Percentiles rank a stretch among this genome's conserved stretches.
phyloP scores from a whole-genome alignment of 495 filamentous ascomycete genomes.

The Xylaria palmicola region DNA sequence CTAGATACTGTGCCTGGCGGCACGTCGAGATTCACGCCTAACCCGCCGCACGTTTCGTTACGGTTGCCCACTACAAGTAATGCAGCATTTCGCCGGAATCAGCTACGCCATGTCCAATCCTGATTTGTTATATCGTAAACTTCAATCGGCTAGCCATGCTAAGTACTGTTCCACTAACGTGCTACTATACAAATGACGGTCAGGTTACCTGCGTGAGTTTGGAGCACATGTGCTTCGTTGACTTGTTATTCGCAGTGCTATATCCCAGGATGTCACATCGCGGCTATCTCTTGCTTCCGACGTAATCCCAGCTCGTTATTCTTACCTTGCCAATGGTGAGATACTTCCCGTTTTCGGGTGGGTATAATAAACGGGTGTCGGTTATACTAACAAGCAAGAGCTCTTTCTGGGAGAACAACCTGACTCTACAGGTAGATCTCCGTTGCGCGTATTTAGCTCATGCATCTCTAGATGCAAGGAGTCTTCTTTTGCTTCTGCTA shows the following conservation, averaged over 20 bases:
- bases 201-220: constrained; percentile 8
- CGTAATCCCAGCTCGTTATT: background rate
- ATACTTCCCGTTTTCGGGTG: background rate
- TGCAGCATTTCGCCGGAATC: background rate
- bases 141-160: background rate
- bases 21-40: background rate
- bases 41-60: background rate
- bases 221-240: constrained; percentile 12
- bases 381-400: background rate
- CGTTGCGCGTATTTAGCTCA: background rate
- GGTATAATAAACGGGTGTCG: background rate
- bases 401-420: background rate
- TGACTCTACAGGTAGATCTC: background rate
- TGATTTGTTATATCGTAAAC: background rate
- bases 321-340: background rate
- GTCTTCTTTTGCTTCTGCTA: background rate
- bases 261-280: constrained; percentile 5
- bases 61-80: background rate
- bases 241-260: constrained; percentile 3
- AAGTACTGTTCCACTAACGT: background rate
- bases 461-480: constrained; percentile 8
- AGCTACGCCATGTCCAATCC: background rate
- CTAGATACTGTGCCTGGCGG: background rate
- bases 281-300: constrained; percentile 11
- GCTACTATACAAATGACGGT: background rate